Base-by-base conservation (phyloP, 176 grass and related monocot genomes). In the Musa itinerans region DNA sequence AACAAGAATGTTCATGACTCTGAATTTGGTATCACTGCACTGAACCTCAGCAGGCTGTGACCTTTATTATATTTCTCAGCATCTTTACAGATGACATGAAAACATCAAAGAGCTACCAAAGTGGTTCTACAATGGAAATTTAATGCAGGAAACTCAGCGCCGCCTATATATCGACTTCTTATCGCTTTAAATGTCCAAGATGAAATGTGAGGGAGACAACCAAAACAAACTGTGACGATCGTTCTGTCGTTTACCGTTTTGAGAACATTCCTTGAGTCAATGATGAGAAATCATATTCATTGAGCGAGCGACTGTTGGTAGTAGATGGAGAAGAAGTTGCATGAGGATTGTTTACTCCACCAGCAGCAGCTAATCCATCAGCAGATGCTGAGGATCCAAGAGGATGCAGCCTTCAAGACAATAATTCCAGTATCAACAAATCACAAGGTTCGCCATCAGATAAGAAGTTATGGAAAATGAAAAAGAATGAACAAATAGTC, bases 231-330 rank as follows among this genome's bases (percentile, higher is more conserved):
- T 13, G 63, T 12, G 17, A 13, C 15, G 63, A 66, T 14, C 63
- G 3, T 61, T 61, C 57, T n/a, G 25, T 68, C 0, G 2, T 74
- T 98, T 86, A 98, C 25, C 80, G 67, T 78, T 89, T 98, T 52
- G 81, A 76, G 65, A 98, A 83, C 85, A 98, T 84, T 75, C 84
- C 90, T 80, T 91, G 90, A 69, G 95, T 98, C 69, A 98, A 91
- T 1, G 90, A 91, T 27, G 95, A 98, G 78, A 98, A 98, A 69
- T 98, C 95, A 10, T 87, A 91, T 26, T 98, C 90, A 81, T 85
- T 83, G 75, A 80, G 90, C 51, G 90, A 83, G 48, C 74, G 82
- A 49, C 80, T 78, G 12, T 90, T 79, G 21, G 81, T 15, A 53
- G 79, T 71, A 76, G 84, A 79, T 17, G 86, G 77, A 53, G 86